Evolutionary conservation across 306 rosid species (phyloP).

Genomic region (Oemleria cerasiformis): DNA sequence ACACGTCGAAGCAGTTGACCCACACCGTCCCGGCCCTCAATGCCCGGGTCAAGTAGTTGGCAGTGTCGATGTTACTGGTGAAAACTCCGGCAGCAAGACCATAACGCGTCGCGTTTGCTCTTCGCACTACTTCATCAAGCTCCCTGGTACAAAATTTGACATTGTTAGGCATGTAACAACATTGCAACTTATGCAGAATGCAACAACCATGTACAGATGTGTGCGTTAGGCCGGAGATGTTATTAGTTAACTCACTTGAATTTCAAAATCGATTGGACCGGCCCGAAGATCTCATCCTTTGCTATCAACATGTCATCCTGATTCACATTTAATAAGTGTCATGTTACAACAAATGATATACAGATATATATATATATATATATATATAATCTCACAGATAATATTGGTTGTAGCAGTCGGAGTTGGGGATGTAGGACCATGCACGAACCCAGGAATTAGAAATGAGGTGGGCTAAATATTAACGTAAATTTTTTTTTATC

Average conservation of each 20-base stretch:
- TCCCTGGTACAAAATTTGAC: conserved; percentile 42
- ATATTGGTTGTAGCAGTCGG: background rate
- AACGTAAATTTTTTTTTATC: too few relatives aligned
- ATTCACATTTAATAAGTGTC: conserved; percentile 15
- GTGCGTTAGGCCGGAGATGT: too few relatives aligned
- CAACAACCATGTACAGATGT: background rate
- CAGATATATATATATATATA: too few relatives aligned
- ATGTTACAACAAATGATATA: conserved; percentile 8
- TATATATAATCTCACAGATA: background rate
- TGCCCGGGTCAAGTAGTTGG: conserved; percentile 73
- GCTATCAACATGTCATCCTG: conserved; percentile 94
- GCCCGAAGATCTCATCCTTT: conserved; percentile 92
- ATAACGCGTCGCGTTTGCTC: conserved; percentile 60
- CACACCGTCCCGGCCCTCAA: conserved; percentile 77
- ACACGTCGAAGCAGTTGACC: conserved; percentile 88
- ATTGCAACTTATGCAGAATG: background rate
- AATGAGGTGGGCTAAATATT: too few relatives aligned
- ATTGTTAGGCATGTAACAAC: background rate
- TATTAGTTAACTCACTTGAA: conserved; percentile 60
- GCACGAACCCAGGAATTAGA: too few relatives aligned
- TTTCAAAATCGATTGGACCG: conserved; percentile 84
- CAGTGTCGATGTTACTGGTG: conserved; percentile 53
- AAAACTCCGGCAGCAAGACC: conserved; percentile 94
- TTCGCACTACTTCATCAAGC: conserved; percentile 53
- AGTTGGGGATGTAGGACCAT: too few relatives aligned